These are phyloP conservation scores for Epithemia pelagica DNA, from an alignment of 108 stramenopile species.

Conservation along the genomic window DNA sequence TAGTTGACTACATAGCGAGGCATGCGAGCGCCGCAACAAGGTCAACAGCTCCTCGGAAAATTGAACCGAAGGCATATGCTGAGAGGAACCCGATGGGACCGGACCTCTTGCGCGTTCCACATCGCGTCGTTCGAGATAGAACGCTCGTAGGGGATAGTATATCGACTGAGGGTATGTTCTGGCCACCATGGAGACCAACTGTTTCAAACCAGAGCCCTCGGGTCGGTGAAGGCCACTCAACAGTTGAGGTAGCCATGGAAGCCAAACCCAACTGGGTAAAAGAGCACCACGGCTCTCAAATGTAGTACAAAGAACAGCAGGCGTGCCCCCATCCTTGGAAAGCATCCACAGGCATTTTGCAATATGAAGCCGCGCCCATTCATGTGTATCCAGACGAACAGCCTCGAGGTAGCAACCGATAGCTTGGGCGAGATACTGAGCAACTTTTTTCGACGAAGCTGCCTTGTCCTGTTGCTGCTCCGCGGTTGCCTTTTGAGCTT, in stretches of 20 bases:
- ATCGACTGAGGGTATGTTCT: constrained; percentile 80
- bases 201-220: constrained; percentile 59
- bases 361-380: constrained; percentile 75
- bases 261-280: constrained; percentile 90
- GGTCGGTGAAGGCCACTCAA: constrained; percentile 70
- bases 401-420: constrained; percentile 93
- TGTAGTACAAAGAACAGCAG: constrained; percentile 68
- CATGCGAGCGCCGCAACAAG: constrained; percentile 70
- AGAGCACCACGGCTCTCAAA: constrained; percentile 56
- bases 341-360: constrained; percentile 87
- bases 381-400: constrained; percentile 59
- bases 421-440: constrained; percentile 83
- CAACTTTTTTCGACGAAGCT: constrained; percentile 54
- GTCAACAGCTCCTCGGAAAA: constrained; percentile 87
- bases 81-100: constrained; percentile 15
- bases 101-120: constrained; percentile 55
- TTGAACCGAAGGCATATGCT: constrained; percentile 48
- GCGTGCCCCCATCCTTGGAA: constrained; percentile 65
- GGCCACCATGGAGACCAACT: constrained; percentile 48
- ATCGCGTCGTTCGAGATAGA: constrained; percentile 82
- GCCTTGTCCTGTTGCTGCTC: constrained; percentile 16
- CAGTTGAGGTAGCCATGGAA: constrained; percentile 90
- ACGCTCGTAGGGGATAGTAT: constrained; percentile 75
- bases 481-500: constrained; percentile 21
- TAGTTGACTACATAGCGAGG: constrained; percentile 79